phyloP scores from a whole-genome alignment of 768 basidiomycete genomes.

The Kwoniella dejecticola region DNA sequence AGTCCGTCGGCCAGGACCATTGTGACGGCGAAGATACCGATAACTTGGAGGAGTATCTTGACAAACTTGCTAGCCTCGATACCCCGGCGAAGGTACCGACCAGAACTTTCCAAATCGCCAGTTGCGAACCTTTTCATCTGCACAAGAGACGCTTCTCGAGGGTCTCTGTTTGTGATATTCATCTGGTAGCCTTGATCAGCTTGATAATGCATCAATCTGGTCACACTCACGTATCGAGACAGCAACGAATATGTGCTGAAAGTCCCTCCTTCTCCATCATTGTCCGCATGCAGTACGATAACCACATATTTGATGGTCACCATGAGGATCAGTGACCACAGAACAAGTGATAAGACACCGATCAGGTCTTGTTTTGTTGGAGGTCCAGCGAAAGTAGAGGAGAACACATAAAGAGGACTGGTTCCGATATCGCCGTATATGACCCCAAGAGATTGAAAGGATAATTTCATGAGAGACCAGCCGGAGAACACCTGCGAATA shows the following conservation, averaged over 20 bases:
- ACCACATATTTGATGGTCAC: constrained; percentile 1
- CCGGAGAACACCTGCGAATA: neutral
- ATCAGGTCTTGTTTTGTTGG: neutral
- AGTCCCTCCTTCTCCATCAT: constrained; percentile 8
- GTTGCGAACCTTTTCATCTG: neutral
- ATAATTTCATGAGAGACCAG: neutral
- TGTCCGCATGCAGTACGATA: neutral
- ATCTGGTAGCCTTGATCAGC: neutral
- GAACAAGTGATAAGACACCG: neutral
- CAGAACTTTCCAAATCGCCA: neutral
- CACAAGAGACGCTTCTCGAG: neutral
- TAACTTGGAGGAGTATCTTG: neutral
- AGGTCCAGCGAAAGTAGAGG: neutral
- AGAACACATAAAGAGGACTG: constrained; percentile 2
- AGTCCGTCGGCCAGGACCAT: constrained; percentile 1
- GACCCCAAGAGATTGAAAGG: constrained; percentile 1
- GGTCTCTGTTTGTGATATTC: constrained; percentile 1
- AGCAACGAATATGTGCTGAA: constrained; percentile 3
- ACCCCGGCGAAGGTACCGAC: neutral
- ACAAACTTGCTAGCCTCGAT: constrained; percentile 4
- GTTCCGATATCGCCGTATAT: constrained; percentile 8
- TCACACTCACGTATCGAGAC: neutral
- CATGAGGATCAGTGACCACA: constrained; percentile 3
- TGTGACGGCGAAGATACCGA: constrained; percentile 1
- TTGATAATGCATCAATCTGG: neutral